Conservation (phyloP, 441 rosid genomes). For the Gossypium aridum region DNA sequence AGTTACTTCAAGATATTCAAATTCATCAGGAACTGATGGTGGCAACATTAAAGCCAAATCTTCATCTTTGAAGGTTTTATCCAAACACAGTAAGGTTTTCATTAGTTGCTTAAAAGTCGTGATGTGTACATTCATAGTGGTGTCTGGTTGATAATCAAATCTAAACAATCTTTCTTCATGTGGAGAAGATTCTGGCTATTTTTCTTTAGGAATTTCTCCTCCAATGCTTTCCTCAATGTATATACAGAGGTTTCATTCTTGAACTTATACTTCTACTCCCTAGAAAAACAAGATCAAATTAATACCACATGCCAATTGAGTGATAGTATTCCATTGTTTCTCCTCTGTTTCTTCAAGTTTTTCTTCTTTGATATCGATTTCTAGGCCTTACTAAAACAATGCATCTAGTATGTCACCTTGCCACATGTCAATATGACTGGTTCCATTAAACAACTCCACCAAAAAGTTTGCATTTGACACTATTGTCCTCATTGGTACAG, state of each 20-base stretch:
- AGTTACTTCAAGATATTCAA: background rate
- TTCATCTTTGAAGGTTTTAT: background rate
- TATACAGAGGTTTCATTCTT: too few species aligned
- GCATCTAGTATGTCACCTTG: background rate
- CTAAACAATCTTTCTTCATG: background rate
- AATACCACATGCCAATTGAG: too few species aligned
- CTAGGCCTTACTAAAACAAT: background rate
- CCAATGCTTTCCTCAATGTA: too few species aligned
- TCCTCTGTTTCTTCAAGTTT: background rate
- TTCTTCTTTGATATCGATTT: background rate
- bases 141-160: background rate
- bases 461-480: background rate
- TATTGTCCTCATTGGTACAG: background rate
- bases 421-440: background rate
- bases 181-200: background rate
- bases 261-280: too few species aligned
- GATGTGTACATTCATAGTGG: background rate
- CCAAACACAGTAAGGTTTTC: background rate
- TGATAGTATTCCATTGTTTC: background rate
- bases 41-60: too few species aligned
- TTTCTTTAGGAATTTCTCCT: background rate
- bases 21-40: too few species aligned
- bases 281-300: too few species aligned
- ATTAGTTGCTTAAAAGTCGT: background rate
- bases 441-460: background rate